Base-by-base conservation (phyloP, 106 monocot genomes). In the Dactylorhiza incarnata region DNA sequence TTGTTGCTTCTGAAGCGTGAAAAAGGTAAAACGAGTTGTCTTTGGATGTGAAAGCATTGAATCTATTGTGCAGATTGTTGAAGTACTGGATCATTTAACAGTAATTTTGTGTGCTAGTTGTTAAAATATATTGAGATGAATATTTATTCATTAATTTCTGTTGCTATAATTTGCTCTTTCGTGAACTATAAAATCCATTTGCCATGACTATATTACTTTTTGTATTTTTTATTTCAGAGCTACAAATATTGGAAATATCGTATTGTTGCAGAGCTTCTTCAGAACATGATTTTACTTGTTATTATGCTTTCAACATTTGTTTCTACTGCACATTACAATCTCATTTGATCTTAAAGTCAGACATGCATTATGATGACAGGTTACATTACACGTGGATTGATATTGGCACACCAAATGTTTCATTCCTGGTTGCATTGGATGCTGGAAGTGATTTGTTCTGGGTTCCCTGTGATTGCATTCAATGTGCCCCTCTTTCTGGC, bases 361-460 rank as follows among this genome's bases (percentile, higher is more conserved):
- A 4, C 49, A 46, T 49, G 49, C 14, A 76, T 65, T 66, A 37
- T 49, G 75, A 72, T 82, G 50, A 10, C 63, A 97, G 96, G 96
- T 81, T 97, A 59, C 86, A 97, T 63, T 97, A 97, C 81, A 93
- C 96, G 68, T 93, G 91, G 96, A 83, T 97, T 77, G 90, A 97
- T 80, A 81, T 97, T 49, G 96, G 96, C 82, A 97, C 96, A 37
- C 96, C 96, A n/a, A 97, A 86, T 84, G 79, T 89, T 80, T 93
- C 93, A 65, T 93, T 96, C 80, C 90, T 96, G 46, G 93, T 93
- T 44, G 95, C 90, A 55, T 56, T 96, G 75, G 93, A 96, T 90
- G 87, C 88, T 83, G 95, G 95, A 55, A 96, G 93, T 82, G 93
- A 93, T 76, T 77, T 96, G 77, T 82, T 93, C 45, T 96, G 93